Percentiles rank a stretch among this genome's conserved stretches.
phyloP scores from a whole-genome alignment of 73 alveolate species.

The Paramecium biaurelia region DNA sequence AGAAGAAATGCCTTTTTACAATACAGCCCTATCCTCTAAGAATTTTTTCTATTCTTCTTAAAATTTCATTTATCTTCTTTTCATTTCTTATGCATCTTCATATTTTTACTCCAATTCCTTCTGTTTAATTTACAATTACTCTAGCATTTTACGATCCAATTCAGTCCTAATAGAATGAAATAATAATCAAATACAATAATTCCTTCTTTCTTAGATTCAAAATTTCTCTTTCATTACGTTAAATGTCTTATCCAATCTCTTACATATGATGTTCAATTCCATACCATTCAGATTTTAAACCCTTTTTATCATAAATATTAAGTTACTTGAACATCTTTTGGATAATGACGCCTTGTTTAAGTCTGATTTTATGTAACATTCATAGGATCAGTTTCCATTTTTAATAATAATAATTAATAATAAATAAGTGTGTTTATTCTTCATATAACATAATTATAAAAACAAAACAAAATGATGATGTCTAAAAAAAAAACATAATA shows the following conservation, averaged over 20 bases:
- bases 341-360: constrained; percentile 18
- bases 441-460: neutral
- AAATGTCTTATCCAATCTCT: neutral
- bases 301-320: neutral
- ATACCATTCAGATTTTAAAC: constrained; percentile 41
- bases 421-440: neutral
- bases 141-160: constrained; percentile 35
- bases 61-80: constrained; percentile 5
- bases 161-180: neutral
- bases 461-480: neutral
- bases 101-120: constrained; percentile 8
- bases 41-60: neutral
- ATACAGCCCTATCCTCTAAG: neutral
- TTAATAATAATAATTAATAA: neutral
- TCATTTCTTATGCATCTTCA: constrained; percentile 45
- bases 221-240: constrained; percentile 27
- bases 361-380: neutral
- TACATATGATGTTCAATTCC: constrained; percentile 19
- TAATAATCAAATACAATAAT: neutral
- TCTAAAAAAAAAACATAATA: neutral
- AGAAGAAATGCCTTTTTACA: neutral
- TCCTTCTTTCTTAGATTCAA: constrained; percentile 25
- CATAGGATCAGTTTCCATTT: constrained; percentile 49
- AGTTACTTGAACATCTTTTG: constrained; percentile 8
- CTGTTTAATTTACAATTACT: constrained; percentile 23